Percentiles rank a stretch among this genome's conserved stretches.
phyloP scores from a whole-genome alignment of 2,329 filamentous ascomycete genomes.

The Botrytis squamosa region DNA sequence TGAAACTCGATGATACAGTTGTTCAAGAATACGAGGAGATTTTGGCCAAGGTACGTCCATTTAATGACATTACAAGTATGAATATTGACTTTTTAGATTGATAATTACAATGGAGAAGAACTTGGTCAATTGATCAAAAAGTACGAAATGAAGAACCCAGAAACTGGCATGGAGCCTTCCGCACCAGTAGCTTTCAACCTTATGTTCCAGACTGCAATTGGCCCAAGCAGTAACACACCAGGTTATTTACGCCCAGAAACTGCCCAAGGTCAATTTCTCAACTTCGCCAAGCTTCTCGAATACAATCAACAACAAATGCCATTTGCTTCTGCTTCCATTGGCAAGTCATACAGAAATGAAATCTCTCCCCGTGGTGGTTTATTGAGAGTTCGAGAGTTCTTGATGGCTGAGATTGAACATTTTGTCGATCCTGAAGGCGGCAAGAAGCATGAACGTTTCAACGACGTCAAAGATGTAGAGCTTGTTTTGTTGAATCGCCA shows the following conservation, averaged over 20 bases:
- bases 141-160: slow-evolving; percentile 86
- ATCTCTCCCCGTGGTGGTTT: slow-evolving; percentile 92
- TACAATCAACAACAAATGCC: slow-evolving; percentile 96
- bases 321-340: slow-evolving; percentile 94
- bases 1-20: slow-evolving; percentile 84
- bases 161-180: slow-evolving; percentile 71
- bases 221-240: slow-evolving; percentile 81
- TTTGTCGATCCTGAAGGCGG: slow-evolving; percentile 92
- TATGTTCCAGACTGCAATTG: slow-evolving; percentile 97
- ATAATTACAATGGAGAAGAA: slow-evolving; percentile 88
- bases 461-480: slow-evolving; percentile 79
- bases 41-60: slow-evolving; percentile 61
- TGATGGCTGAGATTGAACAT: slow-evolving; percentile 99
- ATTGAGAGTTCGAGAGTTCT: slow-evolving; percentile 89
- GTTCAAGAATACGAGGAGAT: slow-evolving; percentile 89
- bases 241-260: slow-evolving; percentile 92
- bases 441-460: slow-evolving; percentile 91
- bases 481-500: slow-evolving; percentile 81
- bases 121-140: slow-evolving; percentile 87
- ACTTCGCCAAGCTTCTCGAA: slow-evolving; percentile 93
- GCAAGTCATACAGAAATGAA: slow-evolving; percentile 97
- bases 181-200: slow-evolving; percentile 93
- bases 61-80: not conserved
- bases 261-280: slow-evolving; percentile 95
- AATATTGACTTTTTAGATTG: slow-evolving; percentile 55